A percentile compares a stretch with the other conserved stretches of the same genome.
Evolutionary conservation across 129 eudicot species (phyloP).

Genomic region (Gnaphalium uliginosum): DNA sequence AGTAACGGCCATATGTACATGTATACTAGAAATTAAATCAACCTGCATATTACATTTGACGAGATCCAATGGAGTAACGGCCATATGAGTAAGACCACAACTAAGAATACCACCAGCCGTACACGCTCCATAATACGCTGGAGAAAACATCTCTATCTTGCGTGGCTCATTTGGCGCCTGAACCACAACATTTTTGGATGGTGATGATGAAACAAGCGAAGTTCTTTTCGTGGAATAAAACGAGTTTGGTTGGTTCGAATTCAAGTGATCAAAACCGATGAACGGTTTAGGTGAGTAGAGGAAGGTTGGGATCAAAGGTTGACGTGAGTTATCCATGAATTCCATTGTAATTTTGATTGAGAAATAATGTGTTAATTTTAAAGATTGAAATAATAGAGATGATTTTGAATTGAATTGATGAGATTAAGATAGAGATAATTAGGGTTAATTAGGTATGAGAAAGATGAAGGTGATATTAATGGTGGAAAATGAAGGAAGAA

Average conservation of each 20-base stretch:
- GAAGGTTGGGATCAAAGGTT: conserved; percentile 56
- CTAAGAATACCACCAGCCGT: conserved; percentile 76
- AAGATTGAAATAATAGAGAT: neutral
- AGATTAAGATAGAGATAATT: neutral
- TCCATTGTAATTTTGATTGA: conserved; percentile 32
- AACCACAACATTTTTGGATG: conserved; percentile 40
- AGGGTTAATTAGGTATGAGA: conserved; percentile 23
- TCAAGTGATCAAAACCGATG: conserved; percentile 15
- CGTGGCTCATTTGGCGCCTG: conserved; percentile 67
- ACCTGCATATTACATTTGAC: conserved; percentile 97
- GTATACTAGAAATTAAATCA: neutral
- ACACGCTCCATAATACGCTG: conserved; percentile 74
- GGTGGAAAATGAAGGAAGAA: conserved; percentile 24
- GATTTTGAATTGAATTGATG: neutral
- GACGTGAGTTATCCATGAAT: conserved; percentile 44
- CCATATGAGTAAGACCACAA: conserved; percentile 84
- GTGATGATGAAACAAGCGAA: conserved; percentile 4
- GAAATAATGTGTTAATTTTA: neutral
- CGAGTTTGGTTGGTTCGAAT: neutral
- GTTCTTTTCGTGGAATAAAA: conserved; percentile 11
- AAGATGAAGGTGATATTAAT: conserved; percentile 25
- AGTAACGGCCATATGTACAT: no score
- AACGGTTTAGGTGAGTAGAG: conserved; percentile 48
- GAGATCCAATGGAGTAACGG: conserved; percentile 85
- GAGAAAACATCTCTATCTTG: conserved; percentile 77